Evolutionary conservation across 2,329 filamentous ascomycete genomes (phyloP).

Genomic region (Orbilia oligospora): DNA sequence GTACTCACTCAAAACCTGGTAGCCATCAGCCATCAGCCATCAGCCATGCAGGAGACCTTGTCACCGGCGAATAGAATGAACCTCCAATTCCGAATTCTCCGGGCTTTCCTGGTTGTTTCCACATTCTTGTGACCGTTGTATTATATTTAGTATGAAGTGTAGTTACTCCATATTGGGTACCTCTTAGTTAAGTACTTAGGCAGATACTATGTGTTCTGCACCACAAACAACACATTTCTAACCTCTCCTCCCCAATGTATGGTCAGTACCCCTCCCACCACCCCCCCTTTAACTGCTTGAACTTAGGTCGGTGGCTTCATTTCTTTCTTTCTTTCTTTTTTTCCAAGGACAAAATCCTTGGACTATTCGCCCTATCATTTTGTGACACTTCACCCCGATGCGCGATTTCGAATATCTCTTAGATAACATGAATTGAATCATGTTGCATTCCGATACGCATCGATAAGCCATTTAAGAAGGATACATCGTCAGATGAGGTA

Average conservation of each 20-base stretch:
- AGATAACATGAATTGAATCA: constrained; percentile 22
- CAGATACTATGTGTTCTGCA: too few species aligned
- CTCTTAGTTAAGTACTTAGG: too few species aligned
- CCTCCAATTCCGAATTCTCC: constrained; percentile 42
- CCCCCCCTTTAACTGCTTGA: background rate
- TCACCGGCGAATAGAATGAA: constrained; percentile 50
- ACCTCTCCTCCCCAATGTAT: background rate
- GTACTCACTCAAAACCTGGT: constrained; percentile 8
- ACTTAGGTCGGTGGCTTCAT: too few species aligned
- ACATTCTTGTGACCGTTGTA: constrained; percentile 12
- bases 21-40: background rate
- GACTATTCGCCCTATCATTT: constrained; percentile 21
- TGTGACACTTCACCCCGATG: constrained; percentile 28
- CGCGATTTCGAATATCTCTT: constrained; percentile 32
- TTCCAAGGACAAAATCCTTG: background rate
- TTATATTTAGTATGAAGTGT: too few species aligned
- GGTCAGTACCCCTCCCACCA: background rate
- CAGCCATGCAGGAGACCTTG: constrained; percentile 22
- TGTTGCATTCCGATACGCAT: constrained; percentile 1
- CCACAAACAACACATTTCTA: constrained; percentile 55
- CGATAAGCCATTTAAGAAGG: background rate
- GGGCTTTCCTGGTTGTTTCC: too few species aligned
- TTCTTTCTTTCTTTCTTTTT: constrained; percentile 15
- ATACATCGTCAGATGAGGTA: background rate
- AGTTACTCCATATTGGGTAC: too few species aligned